Percentiles rank a stretch among this genome's conserved stretches.
These are phyloP conservation scores for Metarhizium sp. DNA, from an alignment of 2,329 filamentous ascomycete genomes.

Conservation along the genomic window DNA sequence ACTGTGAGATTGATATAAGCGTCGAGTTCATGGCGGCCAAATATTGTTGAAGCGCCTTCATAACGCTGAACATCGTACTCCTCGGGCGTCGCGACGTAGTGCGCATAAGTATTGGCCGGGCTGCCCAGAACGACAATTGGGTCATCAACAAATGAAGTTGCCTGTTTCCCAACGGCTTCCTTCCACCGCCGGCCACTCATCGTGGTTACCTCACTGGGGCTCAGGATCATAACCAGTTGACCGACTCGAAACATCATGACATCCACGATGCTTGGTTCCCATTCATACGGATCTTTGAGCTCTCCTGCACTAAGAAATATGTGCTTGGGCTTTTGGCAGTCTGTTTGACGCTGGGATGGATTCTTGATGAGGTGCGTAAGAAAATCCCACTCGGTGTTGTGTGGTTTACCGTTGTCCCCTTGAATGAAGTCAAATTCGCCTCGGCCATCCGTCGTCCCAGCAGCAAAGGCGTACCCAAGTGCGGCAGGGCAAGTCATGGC, in stretches of 20 bases:
- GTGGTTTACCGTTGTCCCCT: slow-evolving; percentile 61
- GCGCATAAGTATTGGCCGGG: slow-evolving; percentile 83
- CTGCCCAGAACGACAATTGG: slow-evolving; percentile 79
- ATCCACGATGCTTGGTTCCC: slow-evolving; percentile 88
- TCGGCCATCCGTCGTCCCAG: slow-evolving; percentile 84
- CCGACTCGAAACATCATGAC: slow-evolving; percentile 79
- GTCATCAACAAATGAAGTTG: slow-evolving; percentile 34
- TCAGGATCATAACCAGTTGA: slow-evolving; percentile 74
- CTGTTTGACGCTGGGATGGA: slow-evolving; percentile 59
- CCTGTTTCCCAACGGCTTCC: slow-evolving; percentile 61
- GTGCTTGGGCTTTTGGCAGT: slow-evolving; percentile 73
- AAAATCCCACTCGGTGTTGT: slow-evolving; percentile 69
- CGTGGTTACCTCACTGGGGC: slow-evolving; percentile 80
- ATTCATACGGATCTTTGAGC: slow-evolving; percentile 65
- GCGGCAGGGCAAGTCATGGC: slow-evolving; percentile 77
- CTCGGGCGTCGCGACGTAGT: slow-evolving; percentile 71
- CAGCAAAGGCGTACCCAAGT: slow-evolving; percentile 85
- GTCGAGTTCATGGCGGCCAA: slow-evolving; percentile 70
- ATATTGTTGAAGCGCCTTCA: slow-evolving; percentile 89
- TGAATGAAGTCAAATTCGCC: slow-evolving; percentile 92
- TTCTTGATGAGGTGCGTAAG: slow-evolving; percentile 64
- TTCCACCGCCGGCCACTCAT: slow-evolving; percentile 64
- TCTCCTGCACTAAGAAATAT: slow-evolving; percentile 84
- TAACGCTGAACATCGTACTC: slow-evolving; percentile 82
- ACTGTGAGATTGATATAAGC: slow-evolving; percentile 83